Evolutionary conservation across 768 basidiomycete genomes (phyloP).

Genomic region (Macrolepiota dolichaula): DNA sequence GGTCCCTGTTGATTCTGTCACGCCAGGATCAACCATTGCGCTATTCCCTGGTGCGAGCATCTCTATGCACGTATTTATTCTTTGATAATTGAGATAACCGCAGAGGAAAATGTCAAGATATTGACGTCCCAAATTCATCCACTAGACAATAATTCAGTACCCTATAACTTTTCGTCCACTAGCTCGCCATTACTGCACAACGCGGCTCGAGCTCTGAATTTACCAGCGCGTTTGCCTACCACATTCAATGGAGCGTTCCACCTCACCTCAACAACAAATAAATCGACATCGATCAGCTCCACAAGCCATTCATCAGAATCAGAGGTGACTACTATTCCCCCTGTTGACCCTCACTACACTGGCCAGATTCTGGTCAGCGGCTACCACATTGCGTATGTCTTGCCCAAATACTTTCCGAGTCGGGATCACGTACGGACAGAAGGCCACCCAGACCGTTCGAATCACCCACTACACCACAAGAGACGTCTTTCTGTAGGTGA

Average conservation of each 20-base stretch:
- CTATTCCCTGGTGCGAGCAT: slow-evolving; percentile 62
- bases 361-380: slow-evolving; percentile 75
- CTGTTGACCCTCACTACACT: slow-evolving; percentile 64
- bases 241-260: slow-evolving; percentile 60
- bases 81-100: background rate
- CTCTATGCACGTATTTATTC: background rate
- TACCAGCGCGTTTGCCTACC: slow-evolving; percentile 57
- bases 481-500: slow-evolving; percentile 60
- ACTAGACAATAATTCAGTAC: slow-evolving; percentile 63
- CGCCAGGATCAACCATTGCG: slow-evolving; percentile 66
- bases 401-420: slow-evolving; percentile 61
- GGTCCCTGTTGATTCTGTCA: slow-evolving; percentile 60
- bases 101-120: slow-evolving; percentile 81
- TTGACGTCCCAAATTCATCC: slow-evolving; percentile 74
- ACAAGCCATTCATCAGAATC: slow-evolving; percentile 35
- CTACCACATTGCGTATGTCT: slow-evolving; percentile 73
- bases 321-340: slow-evolving; percentile 28
- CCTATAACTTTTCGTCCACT: slow-evolving; percentile 71
- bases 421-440: slow-evolving; percentile 12
- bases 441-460: background rate
- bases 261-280: slow-evolving; percentile 27
- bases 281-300: slow-evolving; percentile 22
- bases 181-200: slow-evolving; percentile 61
- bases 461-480: slow-evolving; percentile 20
- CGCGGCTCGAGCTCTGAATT: slow-evolving; percentile 65